Percentiles rank a stretch among this genome's conserved stretches.
Conservation (phyloP, 2,329 filamentous ascomycete genomes). For the Sordariomycetes sp. region DNA sequence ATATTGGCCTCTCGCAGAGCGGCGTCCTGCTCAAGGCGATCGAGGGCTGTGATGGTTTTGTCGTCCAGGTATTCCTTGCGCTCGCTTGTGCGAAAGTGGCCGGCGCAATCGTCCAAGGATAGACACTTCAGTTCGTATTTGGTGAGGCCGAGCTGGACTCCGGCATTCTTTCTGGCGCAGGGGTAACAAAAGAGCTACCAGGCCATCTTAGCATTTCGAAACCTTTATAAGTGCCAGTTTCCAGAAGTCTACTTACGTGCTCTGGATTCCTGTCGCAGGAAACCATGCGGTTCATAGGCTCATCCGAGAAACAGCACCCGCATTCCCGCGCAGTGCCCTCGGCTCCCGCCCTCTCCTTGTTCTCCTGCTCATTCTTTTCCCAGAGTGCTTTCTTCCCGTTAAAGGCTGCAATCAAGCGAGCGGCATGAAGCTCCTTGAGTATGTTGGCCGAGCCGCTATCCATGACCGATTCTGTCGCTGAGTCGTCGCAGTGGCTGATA, state of each 20-base stretch:
- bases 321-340: slow-evolving; percentile 51
- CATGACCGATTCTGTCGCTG: background rate
- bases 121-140: slow-evolving; percentile 59
- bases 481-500: background rate
- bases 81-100: slow-evolving; percentile 42
- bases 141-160: slow-evolving; percentile 54
- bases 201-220: slow-evolving; percentile 5
- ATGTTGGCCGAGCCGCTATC: slow-evolving; percentile 11
- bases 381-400: slow-evolving; percentile 7
- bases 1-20: slow-evolving; percentile 57
- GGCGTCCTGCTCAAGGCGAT: slow-evolving; percentile 57
- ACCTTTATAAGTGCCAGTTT: background rate
- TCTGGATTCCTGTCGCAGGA: slow-evolving; percentile 43
- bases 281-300: slow-evolving; percentile 53
- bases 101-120: slow-evolving; percentile 52
- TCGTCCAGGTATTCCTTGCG: slow-evolving; percentile 43
- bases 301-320: slow-evolving; percentile 58
- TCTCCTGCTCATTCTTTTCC: slow-evolving; percentile 22
- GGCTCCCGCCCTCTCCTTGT: slow-evolving; percentile 25
- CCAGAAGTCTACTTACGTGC: slow-evolving; percentile 30
- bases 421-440: slow-evolving; percentile 9
- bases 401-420: background rate
- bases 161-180: slow-evolving; percentile 53
- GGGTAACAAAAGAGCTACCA: slow-evolving; percentile 49
- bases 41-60: slow-evolving; percentile 46